These are phyloP conservation scores for Blastomyces silverae DNA, from an alignment of 2,329 filamentous ascomycete genomes.

Conservation along the genomic window DNA sequence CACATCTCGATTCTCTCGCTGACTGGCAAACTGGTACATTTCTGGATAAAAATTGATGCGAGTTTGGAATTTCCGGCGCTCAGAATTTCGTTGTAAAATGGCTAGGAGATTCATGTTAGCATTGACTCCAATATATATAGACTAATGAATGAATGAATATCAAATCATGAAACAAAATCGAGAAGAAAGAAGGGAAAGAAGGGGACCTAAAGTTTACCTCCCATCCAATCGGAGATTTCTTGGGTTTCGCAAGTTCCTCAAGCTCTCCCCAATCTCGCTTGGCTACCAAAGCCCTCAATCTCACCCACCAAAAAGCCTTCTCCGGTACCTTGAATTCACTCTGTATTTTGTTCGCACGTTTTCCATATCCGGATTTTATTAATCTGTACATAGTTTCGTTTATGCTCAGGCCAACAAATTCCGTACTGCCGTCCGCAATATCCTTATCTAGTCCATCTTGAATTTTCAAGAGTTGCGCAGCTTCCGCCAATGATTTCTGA, in stretches of 20 bases:
- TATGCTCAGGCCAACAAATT: conserved; percentile 74
- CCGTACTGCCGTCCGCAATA: conserved; percentile 53
- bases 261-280: conserved; percentile 89
- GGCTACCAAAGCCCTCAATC: conserved; percentile 78
- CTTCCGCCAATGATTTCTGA: conserved; percentile 69
- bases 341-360: conserved; percentile 79
- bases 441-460: conserved; percentile 86
- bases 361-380: conserved; percentile 71
- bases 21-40: conserved; percentile 65
- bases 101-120: conserved; percentile 46
- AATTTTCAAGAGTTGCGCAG: conserved; percentile 68
- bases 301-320: conserved; percentile 80
- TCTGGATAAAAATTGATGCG: conserved; percentile 76
- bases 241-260: conserved; percentile 66
- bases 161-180: background rate
- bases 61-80: conserved; percentile 84
- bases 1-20: conserved; percentile 81
- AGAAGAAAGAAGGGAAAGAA: background rate
- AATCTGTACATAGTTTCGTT: conserved; percentile 91
- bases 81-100: conserved; percentile 85
- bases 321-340: conserved; percentile 90
- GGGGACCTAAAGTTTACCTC: conserved; percentile 54
- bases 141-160: conserved; percentile 10
- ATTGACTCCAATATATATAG: conserved; percentile 11
- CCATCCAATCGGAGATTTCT: conserved; percentile 93